These are phyloP conservation scores for Grosmannia huntii DNA, from an alignment of 2,329 filamentous ascomycete species.

Conservation along the genomic window DNA sequence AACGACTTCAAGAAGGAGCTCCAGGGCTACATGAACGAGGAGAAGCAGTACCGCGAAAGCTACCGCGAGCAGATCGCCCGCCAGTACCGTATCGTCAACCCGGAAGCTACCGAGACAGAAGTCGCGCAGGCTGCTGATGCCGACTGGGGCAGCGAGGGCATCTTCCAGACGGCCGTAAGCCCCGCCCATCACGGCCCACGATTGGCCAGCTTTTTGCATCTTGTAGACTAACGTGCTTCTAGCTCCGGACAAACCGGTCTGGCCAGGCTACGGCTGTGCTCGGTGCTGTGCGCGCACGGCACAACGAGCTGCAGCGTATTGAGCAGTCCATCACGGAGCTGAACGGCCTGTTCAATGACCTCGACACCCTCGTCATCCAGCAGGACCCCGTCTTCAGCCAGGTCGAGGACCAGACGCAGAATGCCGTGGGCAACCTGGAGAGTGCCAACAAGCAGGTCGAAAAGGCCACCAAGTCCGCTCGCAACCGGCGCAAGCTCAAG, in stretches of 20 bases:
- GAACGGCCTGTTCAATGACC: conserved; percentile 56
- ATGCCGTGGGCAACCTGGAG: conserved; percentile 54
- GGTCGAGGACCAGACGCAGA: conserved; percentile 51
- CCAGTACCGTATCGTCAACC: conserved; percentile 73
- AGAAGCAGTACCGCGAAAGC: conserved; percentile 55
- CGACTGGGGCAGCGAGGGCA: conserved; percentile 66
- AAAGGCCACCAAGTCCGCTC: conserved; percentile 53
- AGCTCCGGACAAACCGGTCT: conserved; percentile 64
- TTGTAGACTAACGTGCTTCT: conserved; percentile 1
- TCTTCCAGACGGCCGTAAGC: conserved; percentile 70
- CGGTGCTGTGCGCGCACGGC: conserved; percentile 66
- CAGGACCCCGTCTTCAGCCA: conserved; percentile 53
- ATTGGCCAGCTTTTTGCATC: background rate
- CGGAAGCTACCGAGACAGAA: conserved; percentile 62
- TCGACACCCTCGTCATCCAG: conserved; percentile 60
- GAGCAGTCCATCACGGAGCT: conserved; percentile 63
- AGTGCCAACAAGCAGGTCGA: conserved; percentile 58
- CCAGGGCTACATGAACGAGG: conserved; percentile 57
- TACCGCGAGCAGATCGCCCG: conserved; percentile 69
- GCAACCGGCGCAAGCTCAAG: conserved; percentile 60
- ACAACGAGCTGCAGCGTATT: conserved; percentile 73
- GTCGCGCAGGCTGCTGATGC: conserved; percentile 54
- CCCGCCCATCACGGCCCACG: background rate
- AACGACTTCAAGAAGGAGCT: conserved; percentile 60
- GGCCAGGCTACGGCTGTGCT: conserved; percentile 62